These are phyloP conservation scores for Pichia sp. DNA, from an alignment of 1,139 yeast species.

Conservation along the genomic window DNA sequence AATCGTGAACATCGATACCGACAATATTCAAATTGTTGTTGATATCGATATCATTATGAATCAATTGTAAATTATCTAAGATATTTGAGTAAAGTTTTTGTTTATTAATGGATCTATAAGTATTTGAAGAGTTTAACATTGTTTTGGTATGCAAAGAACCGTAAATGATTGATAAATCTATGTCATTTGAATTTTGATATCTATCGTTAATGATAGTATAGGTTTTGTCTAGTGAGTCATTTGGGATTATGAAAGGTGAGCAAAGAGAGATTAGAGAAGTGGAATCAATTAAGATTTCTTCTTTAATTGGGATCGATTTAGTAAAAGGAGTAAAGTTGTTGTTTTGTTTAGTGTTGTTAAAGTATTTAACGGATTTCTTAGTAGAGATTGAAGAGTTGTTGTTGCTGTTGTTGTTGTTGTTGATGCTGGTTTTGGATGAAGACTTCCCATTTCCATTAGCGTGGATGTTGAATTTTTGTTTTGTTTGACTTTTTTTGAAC, in stretches of 20 bases:
- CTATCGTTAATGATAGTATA: slow-evolving; percentile 15
- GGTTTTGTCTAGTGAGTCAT: slow-evolving; percentile 2
- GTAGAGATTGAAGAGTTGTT: no score
- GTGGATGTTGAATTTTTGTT: no score
- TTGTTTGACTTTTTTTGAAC: no score
- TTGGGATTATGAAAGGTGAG: slow-evolving; percentile 24
- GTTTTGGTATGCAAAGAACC: slow-evolving; percentile 8
- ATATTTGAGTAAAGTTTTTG: neutral
- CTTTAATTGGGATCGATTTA: neutral
- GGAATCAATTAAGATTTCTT: slow-evolving; percentile 11
- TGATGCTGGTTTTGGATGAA: no score
- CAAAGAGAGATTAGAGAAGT: slow-evolving; percentile 22
- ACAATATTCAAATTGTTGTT: neutral
- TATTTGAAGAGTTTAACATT: neutral
- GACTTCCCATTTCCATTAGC: no score
- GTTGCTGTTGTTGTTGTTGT: no score
- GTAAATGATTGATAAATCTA: slow-evolving; percentile 19
- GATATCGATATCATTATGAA: neutral
- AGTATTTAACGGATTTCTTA: no score
- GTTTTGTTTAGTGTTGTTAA: neutral
- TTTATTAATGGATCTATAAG: neutral
- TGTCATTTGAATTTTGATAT: slow-evolving; percentile 9
- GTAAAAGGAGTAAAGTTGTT: neutral
- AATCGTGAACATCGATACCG: neutral
- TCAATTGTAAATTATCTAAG: neutral